Evolutionary conservation across 495 filamentous ascomycete genomes (phyloP).

Genomic region (Aspergillus diversus): DNA sequence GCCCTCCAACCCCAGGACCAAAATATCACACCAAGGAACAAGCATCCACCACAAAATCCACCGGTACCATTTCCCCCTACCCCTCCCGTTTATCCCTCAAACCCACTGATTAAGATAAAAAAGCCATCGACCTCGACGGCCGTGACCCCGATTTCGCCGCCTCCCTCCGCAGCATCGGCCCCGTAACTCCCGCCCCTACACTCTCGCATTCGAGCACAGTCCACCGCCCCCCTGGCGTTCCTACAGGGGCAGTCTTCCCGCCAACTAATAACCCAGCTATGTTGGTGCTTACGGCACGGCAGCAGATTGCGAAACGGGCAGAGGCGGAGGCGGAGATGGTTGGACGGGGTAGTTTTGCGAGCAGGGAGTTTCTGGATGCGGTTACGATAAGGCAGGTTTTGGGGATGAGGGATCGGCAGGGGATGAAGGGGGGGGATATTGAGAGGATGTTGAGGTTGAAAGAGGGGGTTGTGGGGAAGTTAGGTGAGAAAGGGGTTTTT

Average conservation of each 20-base stretch:
- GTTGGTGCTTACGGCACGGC: constrained; percentile 49
- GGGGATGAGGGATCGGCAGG: constrained; percentile 59
- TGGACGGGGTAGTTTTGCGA: constrained; percentile 46
- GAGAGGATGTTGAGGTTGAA: constrained; percentile 62
- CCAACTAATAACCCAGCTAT: constrained; percentile 57
- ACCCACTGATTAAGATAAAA: constrained; percentile 1
- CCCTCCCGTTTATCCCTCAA: background rate
- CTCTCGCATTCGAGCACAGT: constrained; percentile 60
- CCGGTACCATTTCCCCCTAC: constrained; percentile 29
- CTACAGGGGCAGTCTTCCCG: constrained; percentile 47
- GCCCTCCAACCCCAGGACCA: constrained; percentile 38
- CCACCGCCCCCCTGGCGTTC: constrained; percentile 24
- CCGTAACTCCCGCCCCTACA: constrained; percentile 64
- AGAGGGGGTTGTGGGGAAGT: constrained; percentile 56
- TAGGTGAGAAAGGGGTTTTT: constrained; percentile 59
- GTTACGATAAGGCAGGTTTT: constrained; percentile 63
- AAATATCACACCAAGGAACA: constrained; percentile 46
- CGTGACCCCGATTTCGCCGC: constrained; percentile 66
- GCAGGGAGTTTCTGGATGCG: constrained; percentile 63
- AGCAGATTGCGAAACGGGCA: constrained; percentile 47
- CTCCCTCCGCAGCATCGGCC: constrained; percentile 64
- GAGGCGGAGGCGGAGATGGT: constrained; percentile 53
- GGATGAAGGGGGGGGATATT: constrained; percentile 54
- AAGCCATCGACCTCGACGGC: constrained; percentile 68
- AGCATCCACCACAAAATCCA: constrained; percentile 38